Percentiles rank a stretch among this genome's conserved stretches.
Conservation (phyloP, 306 rosid genomes). For the Trifolium pratense region DNA sequence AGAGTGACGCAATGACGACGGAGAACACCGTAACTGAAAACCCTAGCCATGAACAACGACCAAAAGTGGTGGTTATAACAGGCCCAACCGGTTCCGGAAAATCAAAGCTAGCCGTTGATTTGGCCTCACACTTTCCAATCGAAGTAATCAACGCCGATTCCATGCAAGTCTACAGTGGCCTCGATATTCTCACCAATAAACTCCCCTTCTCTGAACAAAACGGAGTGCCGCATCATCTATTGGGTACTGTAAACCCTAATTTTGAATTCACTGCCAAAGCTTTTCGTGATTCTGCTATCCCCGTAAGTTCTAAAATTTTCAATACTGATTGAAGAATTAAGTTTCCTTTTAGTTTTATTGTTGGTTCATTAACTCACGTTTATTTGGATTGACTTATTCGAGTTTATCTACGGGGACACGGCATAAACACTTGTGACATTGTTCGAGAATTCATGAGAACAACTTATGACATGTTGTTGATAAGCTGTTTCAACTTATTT, state of each 20-base stretch:
- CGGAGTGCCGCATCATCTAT: conserved; percentile 86
- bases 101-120: conserved; percentile 81
- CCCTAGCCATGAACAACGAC: conserved; percentile 41
- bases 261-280: conserved; percentile 81
- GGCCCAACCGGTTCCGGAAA: conserved; percentile 94
- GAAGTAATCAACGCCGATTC: conserved; percentile 94
- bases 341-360: background rate
- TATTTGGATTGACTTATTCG: no score
- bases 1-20: conserved; percentile 33
- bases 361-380: background rate
- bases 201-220: conserved; percentile 64
- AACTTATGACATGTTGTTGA: no score
- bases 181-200: conserved; percentile 89
- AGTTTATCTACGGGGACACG: no score
- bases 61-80: conserved; percentile 66
- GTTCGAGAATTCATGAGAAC: no score
- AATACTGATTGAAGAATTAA: background rate
- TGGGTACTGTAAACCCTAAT: conserved; percentile 71
- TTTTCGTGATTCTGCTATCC: conserved; percentile 80
- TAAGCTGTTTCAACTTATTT: no score
- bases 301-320: conserved; percentile 44
- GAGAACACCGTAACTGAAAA: conserved; percentile 38
- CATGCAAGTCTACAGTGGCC: conserved; percentile 89
- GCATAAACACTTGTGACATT: no score
- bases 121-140: conserved; percentile 70